Evolutionary conservation across 2,329 filamentous ascomycete genomes (phyloP).

Genomic region (Fusarium keratoplasticum): DNA sequence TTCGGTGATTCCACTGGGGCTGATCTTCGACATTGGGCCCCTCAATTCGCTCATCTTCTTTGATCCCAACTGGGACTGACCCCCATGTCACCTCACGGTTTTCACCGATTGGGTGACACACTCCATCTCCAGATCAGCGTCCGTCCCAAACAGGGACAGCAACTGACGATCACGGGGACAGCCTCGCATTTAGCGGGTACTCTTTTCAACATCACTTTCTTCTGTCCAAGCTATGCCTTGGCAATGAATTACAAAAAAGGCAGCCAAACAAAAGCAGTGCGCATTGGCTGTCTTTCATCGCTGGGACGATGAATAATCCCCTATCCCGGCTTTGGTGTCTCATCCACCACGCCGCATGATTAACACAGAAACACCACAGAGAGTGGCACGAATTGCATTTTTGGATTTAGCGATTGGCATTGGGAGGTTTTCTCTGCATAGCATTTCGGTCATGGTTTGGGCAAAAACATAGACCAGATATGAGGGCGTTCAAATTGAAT

Average conservation of each 20-base stretch:
- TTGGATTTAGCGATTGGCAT: constrained; percentile 39
- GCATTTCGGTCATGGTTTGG: constrained; percentile 27
- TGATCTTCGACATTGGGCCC: constrained; percentile 10
- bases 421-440: constrained; percentile 27
- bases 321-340: constrained; percentile 22
- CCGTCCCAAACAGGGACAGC: constrained; percentile 24
- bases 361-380: not conserved
- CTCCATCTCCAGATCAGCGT: constrained; percentile 25
- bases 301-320: constrained; percentile 10
- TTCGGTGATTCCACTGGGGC: constrained; percentile 2
- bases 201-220: constrained; percentile 2
- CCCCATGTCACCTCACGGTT: constrained; percentile 8
- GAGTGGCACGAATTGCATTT: constrained; percentile 14
- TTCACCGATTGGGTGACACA: constrained; percentile 21
- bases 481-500: constrained; percentile 26
- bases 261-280: constrained; percentile 42
- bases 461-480: constrained; percentile 30
- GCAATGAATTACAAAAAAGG: constrained; percentile 18
- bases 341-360: constrained; percentile 32
- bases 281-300: constrained; percentile 35
- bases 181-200: constrained; percentile 1
- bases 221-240: constrained; percentile 2
- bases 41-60: constrained; percentile 11
- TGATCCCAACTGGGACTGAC: constrained; percentile 6
- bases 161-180: constrained; percentile 30